Base-by-base conservation (phyloP, 2,329 filamentous ascomycete genomes). In the Rosellinia necatrix region DNA sequence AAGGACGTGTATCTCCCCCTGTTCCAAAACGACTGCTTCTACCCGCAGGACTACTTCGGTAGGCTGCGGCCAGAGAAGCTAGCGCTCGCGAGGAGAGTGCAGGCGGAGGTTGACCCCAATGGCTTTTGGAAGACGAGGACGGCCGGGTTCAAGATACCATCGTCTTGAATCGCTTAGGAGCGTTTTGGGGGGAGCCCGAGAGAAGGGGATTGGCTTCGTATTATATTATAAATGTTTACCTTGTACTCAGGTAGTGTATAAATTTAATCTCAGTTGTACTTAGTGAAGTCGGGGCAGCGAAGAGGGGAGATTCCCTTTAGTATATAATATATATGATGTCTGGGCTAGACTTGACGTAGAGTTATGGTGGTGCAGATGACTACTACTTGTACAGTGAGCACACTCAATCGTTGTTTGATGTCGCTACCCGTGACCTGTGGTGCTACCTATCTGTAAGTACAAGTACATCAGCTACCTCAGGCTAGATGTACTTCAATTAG, bases 1-100 rank as follows among this genome's bases (percentile, higher is more conserved):
- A 55, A 60, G 4, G 66, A 72, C 22, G 71, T 64, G 2, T 76
- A 74, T 54, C 64, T 75, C 47, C 76, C 76, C 10, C 60, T 78
- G 8, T 78, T 77, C 62, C 72, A 74, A 70, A 79, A 78, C 60
- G 74, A 78, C 47, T 72, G 68, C 8, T 76, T 72, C 60, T 73
- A 71, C 49, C 58, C 69, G 17, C 72, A 79, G 64, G 75, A 78
- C 49, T 77, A 76, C 62, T 78, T 71, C 41, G 74, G 70, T 2
- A 63, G 76, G 35, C 50, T 79, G 61, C 70, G 65, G 59, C 67
- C 71, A 0, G 71, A 69, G 62, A 72, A 63, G 55, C 48, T 68
- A 51, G 62, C 67, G 44, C 62, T 78, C 21, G 76, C 73, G 6
- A 63, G 65, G 38, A 47, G 29, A 19, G 72, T 77, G 17, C 66